Conservation (phyloP, 2,329 filamentous ascomycete species). For the Sporothrix humicola region DNA sequence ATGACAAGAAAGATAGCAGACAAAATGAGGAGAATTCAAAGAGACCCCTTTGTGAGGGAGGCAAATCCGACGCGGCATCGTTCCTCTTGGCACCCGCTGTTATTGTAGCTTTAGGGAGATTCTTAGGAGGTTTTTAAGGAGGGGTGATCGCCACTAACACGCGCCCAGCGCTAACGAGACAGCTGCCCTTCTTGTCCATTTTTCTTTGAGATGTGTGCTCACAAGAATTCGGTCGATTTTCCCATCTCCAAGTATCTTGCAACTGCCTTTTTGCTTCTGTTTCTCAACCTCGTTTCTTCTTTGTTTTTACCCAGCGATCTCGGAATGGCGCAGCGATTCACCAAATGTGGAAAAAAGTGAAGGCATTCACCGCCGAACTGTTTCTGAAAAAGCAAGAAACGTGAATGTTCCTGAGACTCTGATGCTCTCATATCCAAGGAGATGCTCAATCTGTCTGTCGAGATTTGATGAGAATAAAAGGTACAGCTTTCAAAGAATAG, state of each 20-base stretch:
- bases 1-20: background rate
- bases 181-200: background rate
- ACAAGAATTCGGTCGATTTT: background rate
- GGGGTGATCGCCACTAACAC: slow-evolving; percentile 15
- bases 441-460: background rate
- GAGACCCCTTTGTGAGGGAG: slow-evolving; percentile 3
- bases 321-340: slow-evolving; percentile 7
- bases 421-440: background rate
- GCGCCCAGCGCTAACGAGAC: background rate
- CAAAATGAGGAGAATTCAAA: background rate
- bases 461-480: background rate
- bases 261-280: background rate
- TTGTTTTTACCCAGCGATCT: slow-evolving; percentile 7
- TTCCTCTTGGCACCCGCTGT: background rate
- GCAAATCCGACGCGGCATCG: background rate
- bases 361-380: background rate
- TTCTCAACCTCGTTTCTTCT: no score
- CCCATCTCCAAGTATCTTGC: background rate
- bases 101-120: background rate
- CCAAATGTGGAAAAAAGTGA: slow-evolving; percentile 12
- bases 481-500: background rate
- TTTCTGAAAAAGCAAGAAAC: background rate
- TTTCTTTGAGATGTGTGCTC: background rate
- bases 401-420: background rate
- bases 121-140: background rate